Evolutionary conservation across 305 asterid species (phyloP).

Genomic region (Solanum aculeatissimum): DNA sequence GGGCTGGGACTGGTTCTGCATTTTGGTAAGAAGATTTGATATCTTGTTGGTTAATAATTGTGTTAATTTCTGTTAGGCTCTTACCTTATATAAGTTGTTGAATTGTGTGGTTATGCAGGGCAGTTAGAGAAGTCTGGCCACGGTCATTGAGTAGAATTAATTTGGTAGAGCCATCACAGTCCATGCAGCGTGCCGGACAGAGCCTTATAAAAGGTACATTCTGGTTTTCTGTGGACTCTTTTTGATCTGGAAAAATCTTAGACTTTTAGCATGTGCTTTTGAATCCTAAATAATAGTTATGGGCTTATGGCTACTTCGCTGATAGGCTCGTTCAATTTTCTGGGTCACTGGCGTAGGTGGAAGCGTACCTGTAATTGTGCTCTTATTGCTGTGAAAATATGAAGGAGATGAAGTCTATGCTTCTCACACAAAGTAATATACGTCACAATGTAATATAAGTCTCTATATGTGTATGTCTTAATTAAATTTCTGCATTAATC

Average conservation of each 20-base stretch:
- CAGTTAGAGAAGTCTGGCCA: conserved; percentile 93
- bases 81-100: background rate
- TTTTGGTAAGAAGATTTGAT: conserved; percentile 54
- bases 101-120: conserved; percentile 37
- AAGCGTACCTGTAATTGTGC: background rate
- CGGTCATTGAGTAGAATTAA: conserved; percentile 48
- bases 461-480: background rate
- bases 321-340: background rate
- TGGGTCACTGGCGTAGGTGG: background rate
- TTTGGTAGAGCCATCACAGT: conserved; percentile 95
- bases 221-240: background rate
- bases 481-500: background rate
- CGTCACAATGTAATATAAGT: background rate
- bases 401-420: background rate
- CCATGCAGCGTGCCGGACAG: conserved; percentile 93
- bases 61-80: background rate
- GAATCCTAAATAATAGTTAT: background rate
- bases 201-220: conserved; percentile 58
- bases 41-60: background rate
- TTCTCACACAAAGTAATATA: background rate
- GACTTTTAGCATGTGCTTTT: background rate
- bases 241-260: background rate
- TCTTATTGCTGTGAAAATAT: background rate
- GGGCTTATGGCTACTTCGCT: background rate
- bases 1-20: conserved; percentile 97